These are phyloP conservation scores for Henningerozyma blattae DNA, from an alignment of 805 yeast genomes.

Conservation along the genomic window DNA sequence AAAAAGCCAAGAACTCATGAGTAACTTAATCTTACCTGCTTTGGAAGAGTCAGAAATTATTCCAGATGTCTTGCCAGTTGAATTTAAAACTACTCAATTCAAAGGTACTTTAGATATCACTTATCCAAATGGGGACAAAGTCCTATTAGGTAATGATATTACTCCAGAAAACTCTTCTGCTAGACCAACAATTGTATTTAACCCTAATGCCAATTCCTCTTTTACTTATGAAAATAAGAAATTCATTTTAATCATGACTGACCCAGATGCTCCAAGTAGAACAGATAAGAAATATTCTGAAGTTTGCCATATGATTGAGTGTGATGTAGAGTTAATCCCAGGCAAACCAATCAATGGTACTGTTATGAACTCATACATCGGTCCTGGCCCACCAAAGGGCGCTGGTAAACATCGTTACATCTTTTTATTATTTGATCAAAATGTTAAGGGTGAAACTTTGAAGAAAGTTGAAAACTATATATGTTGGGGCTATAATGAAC, in stretches of 20 bases:
- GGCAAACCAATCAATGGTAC: constrained; percentile 15
- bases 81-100: neutral
- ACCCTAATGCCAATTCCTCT: neutral
- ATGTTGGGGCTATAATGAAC: constrained; percentile 67
- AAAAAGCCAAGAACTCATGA: no score
- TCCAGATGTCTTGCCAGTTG: neutral
- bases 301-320: constrained; percentile 38
- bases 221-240: neutral
- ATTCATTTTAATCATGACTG: constrained; percentile 52
- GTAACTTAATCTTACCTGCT: no score
- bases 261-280: constrained; percentile 81
- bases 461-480: constrained; percentile 8
- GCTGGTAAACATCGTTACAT: constrained; percentile 78
- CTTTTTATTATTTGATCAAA: constrained; percentile 55
- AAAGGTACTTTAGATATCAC: neutral
- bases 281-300: constrained; percentile 75
- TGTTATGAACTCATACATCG: constrained; percentile 44
- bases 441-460: constrained; percentile 22
- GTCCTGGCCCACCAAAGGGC: constrained; percentile 75
- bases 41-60: neutral
- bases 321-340: neutral
- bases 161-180: neutral
- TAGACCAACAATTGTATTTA: neutral
- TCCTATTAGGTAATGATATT: neutral
- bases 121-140: neutral